A percentile compares a stretch with the other conserved stretches of the same genome.
Evolutionary conservation across 495 filamentous ascomycete species (phyloP).

Genomic region (Venustampulla echinocandica): DNA sequence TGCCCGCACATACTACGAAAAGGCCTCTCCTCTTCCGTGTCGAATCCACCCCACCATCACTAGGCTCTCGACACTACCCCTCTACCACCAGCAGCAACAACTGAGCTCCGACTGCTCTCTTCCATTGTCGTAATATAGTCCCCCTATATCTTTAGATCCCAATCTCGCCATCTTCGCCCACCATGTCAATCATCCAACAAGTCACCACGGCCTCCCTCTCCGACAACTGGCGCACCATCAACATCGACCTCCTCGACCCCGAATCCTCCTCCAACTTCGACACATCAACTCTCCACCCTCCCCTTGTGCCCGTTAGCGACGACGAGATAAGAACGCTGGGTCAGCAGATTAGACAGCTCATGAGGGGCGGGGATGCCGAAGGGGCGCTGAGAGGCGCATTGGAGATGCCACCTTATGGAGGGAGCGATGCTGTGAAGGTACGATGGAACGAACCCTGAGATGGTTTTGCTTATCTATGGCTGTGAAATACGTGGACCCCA

Average conservation of each 20-base stretch:
- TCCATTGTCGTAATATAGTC: too few species aligned
- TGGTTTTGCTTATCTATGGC: neutral
- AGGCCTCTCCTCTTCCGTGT: too few species aligned
- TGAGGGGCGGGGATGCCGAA: conserved; percentile 76
- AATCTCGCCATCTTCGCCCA: too few species aligned
- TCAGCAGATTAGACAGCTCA: conserved; percentile 72
- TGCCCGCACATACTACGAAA: too few species aligned
- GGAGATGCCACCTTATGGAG: conserved; percentile 66
- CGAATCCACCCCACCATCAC: too few species aligned
- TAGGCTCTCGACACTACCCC: too few species aligned
- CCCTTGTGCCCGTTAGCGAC: conserved; percentile 56
- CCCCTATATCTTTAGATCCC: too few species aligned
- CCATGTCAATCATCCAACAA: conserved; percentile 51
- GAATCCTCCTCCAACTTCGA: conserved; percentile 84
- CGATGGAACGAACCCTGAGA: too few species aligned
- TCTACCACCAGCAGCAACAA: neutral
- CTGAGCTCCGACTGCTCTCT: neutral
- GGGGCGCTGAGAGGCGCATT: conserved; percentile 71
- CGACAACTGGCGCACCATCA: conserved; percentile 81
- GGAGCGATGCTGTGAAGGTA: conserved; percentile 51
- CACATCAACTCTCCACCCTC: conserved; percentile 64
- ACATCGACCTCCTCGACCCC: conserved; percentile 83
- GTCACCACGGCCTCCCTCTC: conserved; percentile 39
- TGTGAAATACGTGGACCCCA: neutral
- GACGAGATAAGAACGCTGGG: conserved; percentile 64